Percentiles rank a stretch among this genome's conserved stretches.
phyloP scores from a whole-genome alignment of 768 basidiomycete species.

The Russula sp. region DNA sequence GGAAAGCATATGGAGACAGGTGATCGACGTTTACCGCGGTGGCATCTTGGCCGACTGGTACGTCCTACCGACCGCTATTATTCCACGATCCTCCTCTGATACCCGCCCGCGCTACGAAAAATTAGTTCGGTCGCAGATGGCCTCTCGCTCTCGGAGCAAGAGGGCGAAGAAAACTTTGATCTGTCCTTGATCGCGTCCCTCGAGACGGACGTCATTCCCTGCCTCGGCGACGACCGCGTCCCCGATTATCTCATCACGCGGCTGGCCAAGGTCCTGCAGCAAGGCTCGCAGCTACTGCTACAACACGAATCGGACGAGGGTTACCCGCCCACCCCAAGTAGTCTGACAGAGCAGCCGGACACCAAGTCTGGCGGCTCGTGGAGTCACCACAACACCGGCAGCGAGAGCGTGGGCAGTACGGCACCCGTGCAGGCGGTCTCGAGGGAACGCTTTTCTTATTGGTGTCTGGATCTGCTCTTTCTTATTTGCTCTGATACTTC shows the following conservation, averaged over 20 bases:
- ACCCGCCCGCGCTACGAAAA: neutral
- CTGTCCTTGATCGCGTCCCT: constrained; percentile 68
- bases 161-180: constrained; percentile 80
- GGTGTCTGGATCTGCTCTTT: constrained; percentile 87
- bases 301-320: constrained; percentile 20
- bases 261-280: constrained; percentile 62
- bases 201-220: constrained; percentile 73
- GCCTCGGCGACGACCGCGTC: constrained; percentile 59
- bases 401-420: constrained; percentile 36
- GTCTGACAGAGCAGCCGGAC: constrained; percentile 20
- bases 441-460: constrained; percentile 83
- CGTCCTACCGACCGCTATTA: neutral
- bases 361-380: constrained; percentile 3
- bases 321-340: constrained; percentile 5
- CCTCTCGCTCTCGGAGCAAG: constrained; percentile 58
- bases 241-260: constrained; percentile 64
- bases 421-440: constrained; percentile 48
- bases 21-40: constrained; percentile 74
- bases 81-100: neutral
- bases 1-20: constrained; percentile 80
- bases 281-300: constrained; percentile 51
- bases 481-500: constrained; percentile 64
- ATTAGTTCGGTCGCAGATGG: constrained; percentile 49
- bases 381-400: neutral
- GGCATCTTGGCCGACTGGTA: constrained; percentile 83